These are phyloP conservation scores for Hirsutella rhossiliensis DNA, from an alignment of 2,329 filamentous ascomycete species.

Conservation along the genomic window DNA sequence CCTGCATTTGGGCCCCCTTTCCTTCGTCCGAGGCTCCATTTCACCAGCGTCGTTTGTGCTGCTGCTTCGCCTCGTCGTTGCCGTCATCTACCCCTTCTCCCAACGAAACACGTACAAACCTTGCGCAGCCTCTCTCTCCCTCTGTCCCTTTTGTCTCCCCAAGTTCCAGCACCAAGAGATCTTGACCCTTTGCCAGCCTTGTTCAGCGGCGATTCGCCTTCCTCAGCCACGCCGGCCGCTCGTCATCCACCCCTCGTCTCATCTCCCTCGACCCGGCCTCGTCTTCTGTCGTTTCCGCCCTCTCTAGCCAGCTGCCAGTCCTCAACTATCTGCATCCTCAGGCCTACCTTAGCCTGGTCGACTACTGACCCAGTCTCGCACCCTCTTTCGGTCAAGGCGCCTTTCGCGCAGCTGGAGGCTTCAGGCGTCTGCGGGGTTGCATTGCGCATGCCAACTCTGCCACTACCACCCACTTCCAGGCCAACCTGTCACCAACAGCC, in stretches of 20 bases:
- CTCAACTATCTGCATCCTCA: background rate
- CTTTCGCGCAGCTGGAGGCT: background rate
- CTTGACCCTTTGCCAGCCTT: background rate
- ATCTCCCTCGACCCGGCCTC: background rate
- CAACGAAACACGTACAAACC: background rate
- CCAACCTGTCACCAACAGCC: background rate
- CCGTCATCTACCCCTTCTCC: background rate
- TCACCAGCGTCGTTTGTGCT: conserved; percentile 4
- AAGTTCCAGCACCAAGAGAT: background rate
- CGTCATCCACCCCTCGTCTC: no score
- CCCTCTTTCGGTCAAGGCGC: background rate
- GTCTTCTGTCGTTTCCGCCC: background rate
- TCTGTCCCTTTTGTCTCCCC: no score
- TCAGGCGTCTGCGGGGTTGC: conserved; percentile 13
- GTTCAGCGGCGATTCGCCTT: no score
- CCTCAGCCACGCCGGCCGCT: no score
- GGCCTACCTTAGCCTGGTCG: background rate
- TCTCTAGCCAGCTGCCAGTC: background rate
- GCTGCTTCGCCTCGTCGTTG: conserved; percentile 7
- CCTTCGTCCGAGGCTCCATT: background rate
- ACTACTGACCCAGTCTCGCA: no score
- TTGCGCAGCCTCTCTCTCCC: background rate
- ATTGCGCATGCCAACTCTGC: background rate
- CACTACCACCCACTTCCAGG: background rate
- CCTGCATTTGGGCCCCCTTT: background rate